Base-by-base conservation (phyloP, 2,329 filamentous ascomycete genomes). In the Pseudogymnoascus sp. region DNA sequence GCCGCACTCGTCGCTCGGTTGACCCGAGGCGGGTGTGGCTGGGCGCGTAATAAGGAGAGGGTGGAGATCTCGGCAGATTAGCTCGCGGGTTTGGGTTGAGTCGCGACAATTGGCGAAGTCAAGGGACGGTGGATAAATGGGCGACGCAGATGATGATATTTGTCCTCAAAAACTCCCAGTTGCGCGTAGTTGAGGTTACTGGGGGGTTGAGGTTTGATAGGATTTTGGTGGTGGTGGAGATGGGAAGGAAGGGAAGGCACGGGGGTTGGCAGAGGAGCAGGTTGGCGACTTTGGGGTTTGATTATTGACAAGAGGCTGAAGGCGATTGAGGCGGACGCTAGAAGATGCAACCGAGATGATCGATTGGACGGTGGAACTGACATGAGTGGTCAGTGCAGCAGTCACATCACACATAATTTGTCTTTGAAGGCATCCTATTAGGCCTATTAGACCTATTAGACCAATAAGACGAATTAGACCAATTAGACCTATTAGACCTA, bases 311-410 rank as follows among this genome's bases (percentile, higher is more conserved):
- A 60, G 59, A 60, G 59, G 59, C 59, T 60, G 59, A 60, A 42
- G 59, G 37, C 59, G 59, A 60, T 42, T 38, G 59, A 60, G 59
- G 49, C 49, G 46, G 59, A 60, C 59, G 59, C 59, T 60, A 60
- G 59, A 16, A 60, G 34, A 42, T 42, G 59, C 59, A 60, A 60
- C 59, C 59, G 59, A 60, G 59, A 60, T 60, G 59, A 60, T 60
- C 59, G 59, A 60, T 60, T 60, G 59, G 59, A 42, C 59, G 34
- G 59, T 38, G 37, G 59, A 60, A 42, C 37, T 37, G 59, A 40
- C 36, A 60, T 42, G 34, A 42, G 36, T 60, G 59, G 59, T 42
- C 59, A 60, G 59, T 60, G 59, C 59, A 40, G 34, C 18, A 60
- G 40, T 60, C 59, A 60, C 59, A 60, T 60, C 59, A 60, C 59